Evolutionary conservation across 2,329 filamentous ascomycete genomes (phyloP), one percentile per base, ranked within the genome.

Genomic region (Orbilia ellipsospora): DNA sequence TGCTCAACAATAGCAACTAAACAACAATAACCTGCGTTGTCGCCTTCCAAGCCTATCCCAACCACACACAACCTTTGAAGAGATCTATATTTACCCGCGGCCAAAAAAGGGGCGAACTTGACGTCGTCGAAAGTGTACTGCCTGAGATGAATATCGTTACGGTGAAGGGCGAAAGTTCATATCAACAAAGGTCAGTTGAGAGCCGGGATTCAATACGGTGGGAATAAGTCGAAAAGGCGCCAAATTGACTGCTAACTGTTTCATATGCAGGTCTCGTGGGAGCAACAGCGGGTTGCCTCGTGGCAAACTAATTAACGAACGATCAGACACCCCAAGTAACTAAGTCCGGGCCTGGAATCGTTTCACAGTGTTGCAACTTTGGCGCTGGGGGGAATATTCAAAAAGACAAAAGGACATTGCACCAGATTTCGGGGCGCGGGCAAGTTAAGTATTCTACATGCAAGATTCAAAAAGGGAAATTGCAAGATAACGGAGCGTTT

Each of bases 21-120:
- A 48, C 44, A n/a, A 28, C 63, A 68, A 54, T 54, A 68, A 68
- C 18, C 36, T 68, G 70, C 45, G 63, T 74, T 74, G 70, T 54
- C 1, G 13, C 15, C 23, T 4, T 23, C 23, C 23, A 23, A 23
- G 23, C 23, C 23, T 23, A 7, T 12, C 44, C 31, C 10, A 36
- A 36, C 31, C 31, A 1, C 28, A n/a, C 31, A 1, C 31, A 7
- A 10, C 8, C 5, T 36, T 36, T 6, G 31, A 36, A 36, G 31
- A 10, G 5, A 36, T 36, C 31, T 1, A 36, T 2, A 36, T 36
- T 36, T 10, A 36, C 6, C 31, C 5, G 5, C 5, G 31, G 31
- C 31, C 2, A 36, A 36, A 36, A 36, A 6, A 36, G 10, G 31
- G 31, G 31, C 10, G 31, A 10, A 10, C 10, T 7, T 36, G 10